Evolutionary conservation across 768 basidiomycete genomes (phyloP).

Genomic region (Panellus pusillus): DNA sequence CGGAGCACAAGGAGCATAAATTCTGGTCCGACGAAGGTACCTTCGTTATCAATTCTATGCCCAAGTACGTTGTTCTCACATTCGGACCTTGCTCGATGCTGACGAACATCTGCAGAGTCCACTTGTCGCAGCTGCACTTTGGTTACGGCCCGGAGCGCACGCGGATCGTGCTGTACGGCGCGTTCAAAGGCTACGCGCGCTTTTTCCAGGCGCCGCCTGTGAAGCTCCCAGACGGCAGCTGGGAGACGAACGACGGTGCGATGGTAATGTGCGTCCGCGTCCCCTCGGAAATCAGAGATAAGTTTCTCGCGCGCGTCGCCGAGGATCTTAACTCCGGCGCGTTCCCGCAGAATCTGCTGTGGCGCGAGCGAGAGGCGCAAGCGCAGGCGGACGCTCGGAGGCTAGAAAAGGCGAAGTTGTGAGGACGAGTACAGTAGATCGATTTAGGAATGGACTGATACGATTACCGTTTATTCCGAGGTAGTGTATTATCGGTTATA

Average conservation of each 20-base stretch:
- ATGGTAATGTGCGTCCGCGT: not conserved
- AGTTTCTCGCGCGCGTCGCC: not conserved
- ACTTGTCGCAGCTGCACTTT: not conserved
- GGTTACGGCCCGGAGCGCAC: not conserved
- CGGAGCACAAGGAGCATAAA: not conserved
- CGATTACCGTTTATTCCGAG: too few relatives aligned
- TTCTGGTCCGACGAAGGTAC: not conserved
- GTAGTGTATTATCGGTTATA: too few relatives aligned
- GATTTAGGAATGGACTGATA: too few relatives aligned
- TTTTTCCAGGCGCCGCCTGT: not conserved
- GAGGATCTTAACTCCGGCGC: not conserved
- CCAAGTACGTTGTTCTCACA: not conserved
- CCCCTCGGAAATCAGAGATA: not conserved
- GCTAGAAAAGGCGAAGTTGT: too few relatives aligned
- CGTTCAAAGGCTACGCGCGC: not conserved
- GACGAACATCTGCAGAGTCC: not conserved
- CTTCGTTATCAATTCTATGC: not conserved
- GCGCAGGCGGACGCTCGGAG: too few relatives aligned
- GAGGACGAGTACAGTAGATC: too few relatives aligned
- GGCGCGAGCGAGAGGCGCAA: not conserved
- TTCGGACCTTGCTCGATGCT: not conserved
- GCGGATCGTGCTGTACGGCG: not conserved
- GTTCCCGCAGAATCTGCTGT: not conserved
- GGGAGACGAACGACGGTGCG: not conserved
- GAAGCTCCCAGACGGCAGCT: not conserved